A percentile compares a stretch with the other conserved stretches of the same genome.
Evolutionary conservation across 495 filamentous ascomycete genomes (phyloP).

Genomic region (Neurospora sublineolata): DNA sequence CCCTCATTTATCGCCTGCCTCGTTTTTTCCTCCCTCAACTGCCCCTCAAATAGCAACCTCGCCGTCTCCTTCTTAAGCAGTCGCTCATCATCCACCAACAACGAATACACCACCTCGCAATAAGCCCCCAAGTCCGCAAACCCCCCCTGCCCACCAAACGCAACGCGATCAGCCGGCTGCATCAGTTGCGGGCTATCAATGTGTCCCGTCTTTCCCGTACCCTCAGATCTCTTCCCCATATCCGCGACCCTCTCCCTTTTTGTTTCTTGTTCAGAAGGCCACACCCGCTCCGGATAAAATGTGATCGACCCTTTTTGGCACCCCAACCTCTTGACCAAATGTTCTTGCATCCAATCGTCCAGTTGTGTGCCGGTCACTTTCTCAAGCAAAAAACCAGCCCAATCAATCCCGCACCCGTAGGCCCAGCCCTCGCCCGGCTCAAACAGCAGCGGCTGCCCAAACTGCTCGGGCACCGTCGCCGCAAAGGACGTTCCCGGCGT

Average conservation of each 20-base stretch:
- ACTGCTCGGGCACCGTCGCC: conserved; percentile 13
- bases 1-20: conserved; percentile 9
- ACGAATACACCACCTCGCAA: conserved; percentile 15
- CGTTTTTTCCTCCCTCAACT: conserved; percentile 11
- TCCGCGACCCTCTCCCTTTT: conserved; percentile 2
- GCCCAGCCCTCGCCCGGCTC: conserved; percentile 27
- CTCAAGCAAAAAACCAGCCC: conserved; percentile 25
- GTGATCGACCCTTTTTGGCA: conserved; percentile 6
- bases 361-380: conserved; percentile 13
- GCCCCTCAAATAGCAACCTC: conserved; percentile 18
- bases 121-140: conserved; percentile 18
- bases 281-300: conserved; percentile 17
- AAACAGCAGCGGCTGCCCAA: conserved; percentile 21
- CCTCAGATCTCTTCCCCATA: conserved; percentile 10
- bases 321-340: conserved; percentile 18
- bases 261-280: not conserved
- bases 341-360: conserved; percentile 17
- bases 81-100: conserved; percentile 22
- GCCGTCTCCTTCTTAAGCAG: conserved; percentile 17
- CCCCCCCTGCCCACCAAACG: conserved; percentile 23
- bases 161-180: not conserved
- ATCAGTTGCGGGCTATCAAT: not conserved
- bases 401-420: conserved; percentile 26
- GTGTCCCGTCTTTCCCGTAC: not conserved
- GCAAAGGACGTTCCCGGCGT: not conserved